Percentiles rank a stretch among this genome's conserved stretches.
Evolutionary conservation across 208 protist genomes (phyloP).

Genomic region (Acanthamoeba rhysodes): DNA sequence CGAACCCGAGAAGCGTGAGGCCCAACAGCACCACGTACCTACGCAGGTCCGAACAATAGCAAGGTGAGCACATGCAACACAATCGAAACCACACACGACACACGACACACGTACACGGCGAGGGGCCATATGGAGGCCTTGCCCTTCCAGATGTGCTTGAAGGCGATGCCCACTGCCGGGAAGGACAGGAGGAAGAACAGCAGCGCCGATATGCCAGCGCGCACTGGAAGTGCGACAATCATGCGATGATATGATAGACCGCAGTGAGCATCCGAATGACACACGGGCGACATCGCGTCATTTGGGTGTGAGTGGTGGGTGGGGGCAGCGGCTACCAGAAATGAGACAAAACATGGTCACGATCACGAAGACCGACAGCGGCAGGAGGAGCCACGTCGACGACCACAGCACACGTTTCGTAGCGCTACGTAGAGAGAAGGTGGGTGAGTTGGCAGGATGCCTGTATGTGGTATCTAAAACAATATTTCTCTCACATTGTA

Average conservation of each 20-base stretch:
- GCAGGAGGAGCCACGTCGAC: constrained; percentile 40
- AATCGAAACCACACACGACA: neutral
- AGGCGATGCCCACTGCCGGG: constrained; percentile 44
- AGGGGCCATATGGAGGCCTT: constrained; percentile 67
- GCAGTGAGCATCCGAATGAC: neutral
- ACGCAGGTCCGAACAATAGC: too few relatives aligned
- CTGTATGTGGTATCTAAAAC: too few relatives aligned
- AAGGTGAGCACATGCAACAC: too few relatives aligned
- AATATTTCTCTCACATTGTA: too few relatives aligned
- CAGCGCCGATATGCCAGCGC: constrained; percentile 19
- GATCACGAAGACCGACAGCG: neutral
- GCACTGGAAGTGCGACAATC: neutral
- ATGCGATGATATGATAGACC: neutral
- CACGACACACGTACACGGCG: neutral
- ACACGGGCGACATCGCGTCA: too few relatives aligned
- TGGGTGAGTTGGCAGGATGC: too few relatives aligned
- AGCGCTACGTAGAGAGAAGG: neutral
- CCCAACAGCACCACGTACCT: constrained; percentile 52
- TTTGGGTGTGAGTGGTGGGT: too few relatives aligned
- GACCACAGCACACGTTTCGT: constrained; percentile 53
- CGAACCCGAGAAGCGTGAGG: constrained; percentile 50
- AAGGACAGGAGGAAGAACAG: constrained; percentile 38
- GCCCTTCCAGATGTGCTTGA: constrained; percentile 71
- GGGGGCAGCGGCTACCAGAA: neutral
- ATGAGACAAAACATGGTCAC: constrained; percentile 69